Base-by-base conservation (phyloP, 164 flowering plant genomes). In the Berberis thunbergii region DNA sequence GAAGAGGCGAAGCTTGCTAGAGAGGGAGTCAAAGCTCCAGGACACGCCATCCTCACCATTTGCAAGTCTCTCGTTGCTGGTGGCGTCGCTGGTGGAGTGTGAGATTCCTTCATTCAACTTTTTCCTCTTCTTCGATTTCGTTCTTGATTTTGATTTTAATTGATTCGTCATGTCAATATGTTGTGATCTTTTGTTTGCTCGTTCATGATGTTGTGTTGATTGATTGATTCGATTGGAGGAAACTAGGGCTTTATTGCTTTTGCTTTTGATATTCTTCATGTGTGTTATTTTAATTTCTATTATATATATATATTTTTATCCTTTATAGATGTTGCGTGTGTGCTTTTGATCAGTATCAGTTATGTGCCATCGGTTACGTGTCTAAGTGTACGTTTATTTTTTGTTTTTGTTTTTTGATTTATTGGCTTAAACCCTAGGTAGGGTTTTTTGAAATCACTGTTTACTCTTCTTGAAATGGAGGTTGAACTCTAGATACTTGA, bases 1-100 rank as follows among this genome's bases (percentile, higher is more conserved):
- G 98, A 90, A 72, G 97, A 93, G 74, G 98, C 97, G 49, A 55
- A 55, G 9, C 13, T 55, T 13, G 58, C 58, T 1, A 82, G 93
- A 43, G 88, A 86, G 67, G 96, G 91, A 45, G 95, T 90, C 7
- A 88, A 83, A 77, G 83, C 88, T 42, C 88, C 91, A 6, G 75
- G 79, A 49, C 69, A 71, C 59, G 89, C 90, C 2, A 46, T 88
- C 45, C 78, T 80, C 52, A 80, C 84, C 67, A 66, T 88, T 58
- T 82, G 85, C 78, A 93, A 93, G 72, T 93, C 98, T 63, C 97
- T 93, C 41, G 80, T 80, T 40, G 98, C 98, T 45, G 98, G 98
- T 3, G 98, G 98, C 7, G 79, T 93, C 58, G 96, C 96, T 48
- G 98, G 98, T 1, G 98, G 92, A 84, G 86, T 89, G 98, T 93